These are phyloP conservation scores for Magnolia changhungtana DNA, from an alignment of 164 flowering plant species.

Conservation along the genomic window DNA sequence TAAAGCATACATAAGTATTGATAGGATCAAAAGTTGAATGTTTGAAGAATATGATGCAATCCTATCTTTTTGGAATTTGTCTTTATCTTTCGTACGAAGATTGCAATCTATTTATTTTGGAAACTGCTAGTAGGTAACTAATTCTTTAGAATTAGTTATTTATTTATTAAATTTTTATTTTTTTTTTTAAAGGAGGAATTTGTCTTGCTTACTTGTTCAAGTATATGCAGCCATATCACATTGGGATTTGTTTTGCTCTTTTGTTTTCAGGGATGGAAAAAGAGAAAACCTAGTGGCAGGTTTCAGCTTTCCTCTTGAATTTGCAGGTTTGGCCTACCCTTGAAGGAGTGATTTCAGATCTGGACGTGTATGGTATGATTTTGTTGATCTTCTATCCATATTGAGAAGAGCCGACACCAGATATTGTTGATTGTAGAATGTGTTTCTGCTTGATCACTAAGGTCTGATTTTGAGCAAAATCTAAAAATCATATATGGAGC, in stretches of 20 bases:
- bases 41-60: background rate
- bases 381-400: slow-evolving; percentile 5
- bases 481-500: too few species aligned
- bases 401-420: slow-evolving; percentile 8
- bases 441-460: slow-evolving; percentile 5
- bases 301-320: slow-evolving; percentile 70
- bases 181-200: background rate
- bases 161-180: too few species aligned
- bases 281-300: slow-evolving; percentile 77
- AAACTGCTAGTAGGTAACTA: background rate
- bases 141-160: background rate
- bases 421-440: slow-evolving; percentile 12
- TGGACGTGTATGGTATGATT: slow-evolving; percentile 22
- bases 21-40: background rate
- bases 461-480: background rate
- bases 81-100: background rate
- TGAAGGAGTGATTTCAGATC: slow-evolving; percentile 13
- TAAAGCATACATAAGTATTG: background rate
- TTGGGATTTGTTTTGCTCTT: background rate
- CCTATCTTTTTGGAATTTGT: background rate
- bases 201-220: background rate
- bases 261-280: slow-evolving; percentile 89
- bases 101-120: background rate
- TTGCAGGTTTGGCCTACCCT: background rate
- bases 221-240: background rate